These are phyloP conservation scores for Cercospora zeae-maydis DNA, from an alignment of 2,329 filamentous ascomycete species.

Conservation along the genomic window DNA sequence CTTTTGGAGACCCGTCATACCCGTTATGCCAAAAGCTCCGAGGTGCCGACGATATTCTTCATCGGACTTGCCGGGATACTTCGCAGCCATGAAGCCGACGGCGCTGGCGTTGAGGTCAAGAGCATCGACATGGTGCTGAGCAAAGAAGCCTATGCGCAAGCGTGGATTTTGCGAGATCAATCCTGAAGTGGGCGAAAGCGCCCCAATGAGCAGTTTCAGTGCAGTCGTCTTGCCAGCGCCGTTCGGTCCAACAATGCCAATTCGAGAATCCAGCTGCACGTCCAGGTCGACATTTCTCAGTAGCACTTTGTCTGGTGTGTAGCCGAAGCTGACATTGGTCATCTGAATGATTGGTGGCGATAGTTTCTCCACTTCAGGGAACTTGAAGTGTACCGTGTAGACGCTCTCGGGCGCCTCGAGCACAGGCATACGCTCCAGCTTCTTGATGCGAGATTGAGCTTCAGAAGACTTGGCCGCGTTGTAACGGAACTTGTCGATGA, in stretches of 20 bases:
- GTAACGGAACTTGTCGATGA: constrained; percentile 99
- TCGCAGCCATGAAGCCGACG: constrained; percentile 93
- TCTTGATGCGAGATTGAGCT: constrained; percentile 98
- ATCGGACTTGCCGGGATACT: constrained; percentile 84
- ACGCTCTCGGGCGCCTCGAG: constrained; percentile 86
- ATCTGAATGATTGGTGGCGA: constrained; percentile 98
- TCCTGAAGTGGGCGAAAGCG: constrained; percentile 70
- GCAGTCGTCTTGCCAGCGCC: constrained; percentile 98
- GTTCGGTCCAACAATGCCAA: constrained; percentile 98
- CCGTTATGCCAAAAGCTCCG: constrained; percentile 80
- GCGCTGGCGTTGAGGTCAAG: constrained; percentile 84
- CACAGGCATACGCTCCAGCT: constrained; percentile 93
- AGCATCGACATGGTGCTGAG: constrained; percentile 96
- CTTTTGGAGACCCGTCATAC: constrained; percentile 93
- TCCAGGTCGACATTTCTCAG: constrained; percentile 87
- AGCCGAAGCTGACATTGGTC: constrained; percentile 87
- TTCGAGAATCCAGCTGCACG: constrained; percentile 95
- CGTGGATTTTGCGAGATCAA: constrained; percentile 85
- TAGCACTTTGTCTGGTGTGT: constrained; percentile 72
- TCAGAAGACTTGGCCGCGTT: constrained; percentile 98
- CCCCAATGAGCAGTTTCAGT: constrained; percentile 93
- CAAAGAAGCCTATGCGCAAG: constrained; percentile 91
- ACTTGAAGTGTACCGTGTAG: constrained; percentile 94
- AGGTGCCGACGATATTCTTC: constrained; percentile 96
- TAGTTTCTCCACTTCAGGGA: constrained; percentile 95